These are phyloP conservation scores for Hypocrella siamensis DNA, from an alignment of 2,329 filamentous ascomycete genomes.

Conservation along the genomic window DNA sequence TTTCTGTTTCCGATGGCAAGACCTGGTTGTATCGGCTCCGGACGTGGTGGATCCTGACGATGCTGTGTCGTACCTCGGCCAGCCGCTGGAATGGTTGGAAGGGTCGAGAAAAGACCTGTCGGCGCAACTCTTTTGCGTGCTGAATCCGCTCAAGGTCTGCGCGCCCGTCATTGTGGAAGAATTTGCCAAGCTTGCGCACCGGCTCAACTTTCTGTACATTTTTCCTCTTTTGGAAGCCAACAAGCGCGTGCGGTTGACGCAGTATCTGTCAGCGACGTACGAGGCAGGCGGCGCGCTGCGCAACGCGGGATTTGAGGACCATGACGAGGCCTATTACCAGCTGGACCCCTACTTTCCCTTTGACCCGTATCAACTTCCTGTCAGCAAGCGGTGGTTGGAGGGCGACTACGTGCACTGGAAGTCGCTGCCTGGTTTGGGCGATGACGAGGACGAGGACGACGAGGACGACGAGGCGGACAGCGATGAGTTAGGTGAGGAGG, in stretches of 20 bases:
- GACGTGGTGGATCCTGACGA: slow-evolving; percentile 48
- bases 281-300: slow-evolving; percentile 37
- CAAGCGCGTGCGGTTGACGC: slow-evolving; percentile 70
- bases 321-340: slow-evolving; percentile 66
- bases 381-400: slow-evolving; percentile 78
- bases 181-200: slow-evolving; percentile 75
- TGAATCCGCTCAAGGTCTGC: slow-evolving; percentile 93
- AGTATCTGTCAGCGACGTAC: slow-evolving; percentile 45
- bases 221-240: slow-evolving; percentile 81
- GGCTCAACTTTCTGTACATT: slow-evolving; percentile 79
- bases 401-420: slow-evolving; percentile 72
- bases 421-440: slow-evolving; percentile 53
- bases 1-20: slow-evolving; percentile 95
- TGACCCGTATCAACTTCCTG: slow-evolving; percentile 82
- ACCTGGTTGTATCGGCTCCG: slow-evolving; percentile 53
- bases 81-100: slow-evolving; percentile 65
- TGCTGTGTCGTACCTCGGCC: slow-evolving; percentile 41
- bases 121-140: slow-evolving; percentile 66
- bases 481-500: slow-evolving; percentile 18
- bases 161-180: slow-evolving; percentile 80
- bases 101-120: slow-evolving; percentile 59
- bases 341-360: slow-evolving; percentile 95
- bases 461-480: slow-evolving; percentile 36
- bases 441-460: slow-evolving; percentile 37
- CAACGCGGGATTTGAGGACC: slow-evolving; percentile 28